phyloP scores from a whole-genome alignment of 768 basidiomycete species.

The Boletus eberwhitei region DNA sequence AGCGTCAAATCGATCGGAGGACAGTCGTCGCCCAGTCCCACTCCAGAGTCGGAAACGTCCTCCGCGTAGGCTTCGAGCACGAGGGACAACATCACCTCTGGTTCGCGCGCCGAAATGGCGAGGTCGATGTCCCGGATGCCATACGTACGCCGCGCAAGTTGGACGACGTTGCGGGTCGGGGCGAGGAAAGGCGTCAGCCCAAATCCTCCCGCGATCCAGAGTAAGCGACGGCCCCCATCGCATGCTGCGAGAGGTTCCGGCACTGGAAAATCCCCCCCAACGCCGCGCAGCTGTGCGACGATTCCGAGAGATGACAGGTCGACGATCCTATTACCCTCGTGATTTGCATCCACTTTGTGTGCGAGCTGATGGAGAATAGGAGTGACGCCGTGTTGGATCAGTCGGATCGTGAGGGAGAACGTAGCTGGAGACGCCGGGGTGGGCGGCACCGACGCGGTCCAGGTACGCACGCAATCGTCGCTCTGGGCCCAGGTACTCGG shows the following conservation, averaged over 20 bases:
- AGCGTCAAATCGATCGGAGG: constrained; percentile 13
- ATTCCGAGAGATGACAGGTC: constrained; percentile 35
- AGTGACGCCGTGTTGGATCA: constrained; percentile 56
- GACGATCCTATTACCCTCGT: background rate
- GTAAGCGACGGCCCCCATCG: constrained; percentile 31
- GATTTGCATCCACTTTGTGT: constrained; percentile 8
- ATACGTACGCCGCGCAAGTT: constrained; percentile 11
- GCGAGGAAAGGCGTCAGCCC: constrained; percentile 64
- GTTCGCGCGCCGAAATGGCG: constrained; percentile 51
- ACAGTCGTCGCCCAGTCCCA: background rate
- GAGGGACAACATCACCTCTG: constrained; percentile 46
- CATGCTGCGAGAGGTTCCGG: constrained; percentile 22
- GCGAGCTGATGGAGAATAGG: constrained; percentile 50
- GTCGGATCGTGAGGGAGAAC: constrained; percentile 53
- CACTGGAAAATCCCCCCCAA: constrained; percentile 46
- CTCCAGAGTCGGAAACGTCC: background rate
- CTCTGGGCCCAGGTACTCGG: constrained; percentile 43
- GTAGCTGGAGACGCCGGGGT: constrained; percentile 5
- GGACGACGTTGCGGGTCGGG: constrained; percentile 36
- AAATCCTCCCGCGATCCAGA: constrained; percentile 66
- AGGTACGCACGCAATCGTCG: constrained; percentile 63
- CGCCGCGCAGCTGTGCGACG: constrained; percentile 46
- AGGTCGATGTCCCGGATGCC: constrained; percentile 44
- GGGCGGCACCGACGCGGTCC: constrained; percentile 49
- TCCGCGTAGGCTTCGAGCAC: constrained; percentile 30